Base-by-base conservation (phyloP, 371 early-diverging fungal species). In the Sanchytrium tribonematis region DNA sequence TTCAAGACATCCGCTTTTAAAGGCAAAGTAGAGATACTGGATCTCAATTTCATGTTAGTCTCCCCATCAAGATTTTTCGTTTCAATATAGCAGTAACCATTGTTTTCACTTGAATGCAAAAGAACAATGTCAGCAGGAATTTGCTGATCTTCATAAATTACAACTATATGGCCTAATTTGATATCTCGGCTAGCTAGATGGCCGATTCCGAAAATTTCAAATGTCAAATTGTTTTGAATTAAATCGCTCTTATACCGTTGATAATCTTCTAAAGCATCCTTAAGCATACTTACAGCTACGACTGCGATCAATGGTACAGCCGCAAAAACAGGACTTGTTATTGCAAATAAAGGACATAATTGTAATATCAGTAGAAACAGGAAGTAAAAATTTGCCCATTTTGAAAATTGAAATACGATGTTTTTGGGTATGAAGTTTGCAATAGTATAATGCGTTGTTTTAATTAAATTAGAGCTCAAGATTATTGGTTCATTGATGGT, bases 41-140 rank as follows among this genome's bases (percentile, higher is more conserved):
- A 32, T 30, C 75, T 70, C 29, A 79, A 74, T 72, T 86, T 86
- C 69, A 84, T 71, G 71, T 83, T 84, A 28, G 81, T 81, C 73
- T 87, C 88, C 82, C 88, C 88, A 75, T 88, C 85, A 28, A 88
- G 70, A 68, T 83, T 81, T 29, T 80, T 80, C 31, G 88, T 86
- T 70, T 88, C 85, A 29, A 86, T 75, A 73, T 80, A 86, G 70
- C 81, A 80, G 16, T 79, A 79, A 0, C 78, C 78, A 22, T 81
- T 80, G 66, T 80, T 79, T 29, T 72, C 71, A 1, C 73, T 71
- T 17, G 77, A 74, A 28, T 74, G 70, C 16, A 88, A 31, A 29
- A 88, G 29, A 0, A 88, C 72, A 27, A 80, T 71, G 72, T 88
- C 86, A 0, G 81, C 82, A 1, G 84, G 83, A 28, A 84, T 67